These are phyloP conservation scores for Stevia rebaudiana DNA, from an alignment of 140 eudicot species.

Conservation along the genomic window DNA sequence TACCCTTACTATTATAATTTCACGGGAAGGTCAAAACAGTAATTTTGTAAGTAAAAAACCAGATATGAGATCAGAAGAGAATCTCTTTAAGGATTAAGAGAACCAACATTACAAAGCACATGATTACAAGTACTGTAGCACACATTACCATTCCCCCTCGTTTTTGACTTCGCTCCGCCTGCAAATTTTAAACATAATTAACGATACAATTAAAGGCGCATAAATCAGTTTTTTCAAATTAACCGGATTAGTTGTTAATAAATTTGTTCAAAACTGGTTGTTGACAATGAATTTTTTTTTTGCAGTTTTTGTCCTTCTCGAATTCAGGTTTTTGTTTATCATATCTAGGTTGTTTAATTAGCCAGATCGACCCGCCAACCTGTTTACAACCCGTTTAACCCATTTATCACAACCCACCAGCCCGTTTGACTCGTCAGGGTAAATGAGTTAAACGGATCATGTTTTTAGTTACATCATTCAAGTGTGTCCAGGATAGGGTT, in stretches of 20 bases:
- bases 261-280: no score
- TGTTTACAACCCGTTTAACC: background rate
- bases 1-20: conserved; percentile 22
- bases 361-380: background rate
- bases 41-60: conserved; percentile 12
- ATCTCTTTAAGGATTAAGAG: conserved; percentile 78
- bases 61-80: conserved; percentile 36
- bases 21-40: conserved; percentile 22
- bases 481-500: background rate
- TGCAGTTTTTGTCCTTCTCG: no score
- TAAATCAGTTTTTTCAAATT: no score
- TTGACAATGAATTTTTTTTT: no score
- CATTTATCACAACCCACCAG: background rate
- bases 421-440: background rate
- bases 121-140: conserved; percentile 73
- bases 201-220: no score
- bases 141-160: conserved; percentile 95
- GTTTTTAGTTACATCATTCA: background rate
- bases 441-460: no score
- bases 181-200: conserved; percentile 26
- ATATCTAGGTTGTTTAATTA: background rate
- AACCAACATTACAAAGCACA: conserved; percentile 89
- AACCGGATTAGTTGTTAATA: no score
- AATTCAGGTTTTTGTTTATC: background rate
- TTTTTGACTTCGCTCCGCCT: conserved; percentile 90